Evolutionary conservation across 768 basidiomycete species (phyloP), one percentile per base, ranked within the genome.

Genomic region (Tulasnella sp.): DNA sequence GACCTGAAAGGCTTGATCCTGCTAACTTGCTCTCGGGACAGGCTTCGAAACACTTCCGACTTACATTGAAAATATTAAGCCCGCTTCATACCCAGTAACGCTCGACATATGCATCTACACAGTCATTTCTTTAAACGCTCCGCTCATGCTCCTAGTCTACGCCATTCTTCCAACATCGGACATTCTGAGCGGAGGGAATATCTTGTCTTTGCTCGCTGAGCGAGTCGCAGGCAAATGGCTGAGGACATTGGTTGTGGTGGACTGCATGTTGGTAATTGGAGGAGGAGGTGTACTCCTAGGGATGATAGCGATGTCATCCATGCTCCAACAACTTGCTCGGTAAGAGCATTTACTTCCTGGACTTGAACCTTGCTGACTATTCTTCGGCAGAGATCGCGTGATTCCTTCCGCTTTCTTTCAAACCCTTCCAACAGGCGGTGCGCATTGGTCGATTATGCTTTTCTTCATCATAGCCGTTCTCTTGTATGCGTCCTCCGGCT

Each of bases 191-290:
- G 87, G 85, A 12, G 81, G 84, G 17, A 90, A 91, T 76, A 83
- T 90, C 1, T 82, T 92, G 11, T 87, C 87, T 74, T 75, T 86
- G n/a, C 81, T 92, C 7, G 89, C 88, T 0, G 79, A 89, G 75
- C 78, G 77, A 75, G 88, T 88, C 75, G 82, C 81, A 0, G 88
- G 88, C 1, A 79, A 77, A 16, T 90, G 89, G 89, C 76, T 92
- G 29, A 81, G 88, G 17, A 82, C 82, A 14, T 86, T 85, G 82
- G 81, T 90, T 12, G 88, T 87, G 0, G 82, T 86, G 0, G 90
- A 92, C 75, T 88, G 89, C 3, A 82, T 88, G 62, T 77, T 89
- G n/a, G 90, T 91, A 16, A 82, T 92, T 2, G 89, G 87, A 71
- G 90, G 88, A 1, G 67, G 67, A 17, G 89, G 89, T 1, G 86